Percentiles rank a stretch among this genome's conserved stretches.
phyloP scores from a whole-genome alignment of 305 asterid species.

The Fraxinus angustifolia region DNA sequence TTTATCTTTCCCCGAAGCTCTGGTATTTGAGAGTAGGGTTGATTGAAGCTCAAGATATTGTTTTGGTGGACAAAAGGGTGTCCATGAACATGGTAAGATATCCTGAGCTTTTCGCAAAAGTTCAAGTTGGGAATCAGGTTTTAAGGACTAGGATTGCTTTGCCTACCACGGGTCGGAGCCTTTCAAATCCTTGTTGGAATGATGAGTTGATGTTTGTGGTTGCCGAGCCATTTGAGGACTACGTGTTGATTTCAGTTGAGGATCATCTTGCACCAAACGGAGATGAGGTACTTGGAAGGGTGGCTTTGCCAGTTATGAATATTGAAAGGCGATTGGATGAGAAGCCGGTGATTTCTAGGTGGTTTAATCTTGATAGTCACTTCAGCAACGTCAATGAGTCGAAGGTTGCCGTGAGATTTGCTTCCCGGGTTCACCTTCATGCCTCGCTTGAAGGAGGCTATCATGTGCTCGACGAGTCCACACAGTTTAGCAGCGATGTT shows the following conservation, averaged over 20 bases:
- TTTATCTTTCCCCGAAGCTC: slow-evolving; percentile 77
- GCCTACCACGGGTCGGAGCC: slow-evolving; percentile 43
- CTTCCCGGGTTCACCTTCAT: slow-evolving; percentile 72
- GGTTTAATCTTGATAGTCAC: slow-evolving; percentile 70
- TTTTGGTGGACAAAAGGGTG: slow-evolving; percentile 51
- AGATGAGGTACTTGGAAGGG: slow-evolving; percentile 67
- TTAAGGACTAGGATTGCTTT: slow-evolving; percentile 59
- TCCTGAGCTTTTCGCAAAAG: slow-evolving; percentile 74
- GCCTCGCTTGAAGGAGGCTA: slow-evolving; percentile 80
- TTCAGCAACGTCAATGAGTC: slow-evolving; percentile 42
- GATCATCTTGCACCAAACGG: slow-evolving; percentile 59
- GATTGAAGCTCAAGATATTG: slow-evolving; percentile 79
- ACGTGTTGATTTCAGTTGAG: slow-evolving; percentile 55
- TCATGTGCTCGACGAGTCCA: slow-evolving; percentile 88
- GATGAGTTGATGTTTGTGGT: slow-evolving; percentile 84
- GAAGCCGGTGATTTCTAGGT: slow-evolving; percentile 52
- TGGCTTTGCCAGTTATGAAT: slow-evolving; percentile 42
- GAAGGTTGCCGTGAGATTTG: slow-evolving; percentile 48
- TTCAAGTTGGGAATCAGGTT: slow-evolving; percentile 84
- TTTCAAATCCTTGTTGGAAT: slow-evolving; percentile 71
- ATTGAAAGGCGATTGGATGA: slow-evolving; percentile 67
- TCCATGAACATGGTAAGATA: slow-evolving; percentile 56
- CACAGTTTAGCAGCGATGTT: slow-evolving; percentile 75
- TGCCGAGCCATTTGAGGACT: slow-evolving; percentile 85
- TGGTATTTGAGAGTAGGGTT: slow-evolving; percentile 78